phyloP scores from a whole-genome alignment of 495 filamentous ascomycete genomes.

The Trichoderma parareesei region DNA sequence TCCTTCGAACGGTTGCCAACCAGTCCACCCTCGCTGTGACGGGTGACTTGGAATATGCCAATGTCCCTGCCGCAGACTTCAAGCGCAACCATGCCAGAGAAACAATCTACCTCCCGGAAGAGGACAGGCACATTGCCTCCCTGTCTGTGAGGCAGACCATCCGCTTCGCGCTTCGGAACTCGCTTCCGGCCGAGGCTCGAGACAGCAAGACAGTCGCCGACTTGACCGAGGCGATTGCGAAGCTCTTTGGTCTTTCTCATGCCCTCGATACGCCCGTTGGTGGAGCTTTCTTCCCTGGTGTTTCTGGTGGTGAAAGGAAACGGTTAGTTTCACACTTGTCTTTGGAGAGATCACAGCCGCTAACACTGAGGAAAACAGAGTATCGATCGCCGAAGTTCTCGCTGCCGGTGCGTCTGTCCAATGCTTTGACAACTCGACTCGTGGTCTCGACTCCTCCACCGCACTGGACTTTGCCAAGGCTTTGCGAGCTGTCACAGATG shows the following conservation, averaged over 20 bases:
- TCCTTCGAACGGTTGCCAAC: slow-evolving; percentile 61
- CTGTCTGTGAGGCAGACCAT: slow-evolving; percentile 63
- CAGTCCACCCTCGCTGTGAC: no score
- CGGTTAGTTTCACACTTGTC: no score
- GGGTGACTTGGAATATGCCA: no score
- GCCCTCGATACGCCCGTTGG: slow-evolving; percentile 72
- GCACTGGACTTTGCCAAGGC: slow-evolving; percentile 40
- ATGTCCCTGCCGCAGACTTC: no score
- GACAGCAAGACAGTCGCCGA: background rate
- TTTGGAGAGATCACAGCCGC: no score
- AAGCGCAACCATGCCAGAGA: no score
- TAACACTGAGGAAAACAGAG: background rate
- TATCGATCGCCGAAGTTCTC: slow-evolving; percentile 36
- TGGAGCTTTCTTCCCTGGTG: slow-evolving; percentile 63
- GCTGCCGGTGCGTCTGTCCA: slow-evolving; percentile 23
- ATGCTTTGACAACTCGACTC: slow-evolving; percentile 43
- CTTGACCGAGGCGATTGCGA: slow-evolving; percentile 12
- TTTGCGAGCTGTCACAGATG: slow-evolving; percentile 45
- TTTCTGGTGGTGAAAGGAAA: slow-evolving; percentile 48
- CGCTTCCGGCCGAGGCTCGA: no score
- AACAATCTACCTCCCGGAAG: no score
- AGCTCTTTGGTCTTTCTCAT: slow-evolving; percentile 65
- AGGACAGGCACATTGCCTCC: slow-evolving; percentile 51
- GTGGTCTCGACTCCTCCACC: slow-evolving; percentile 41
- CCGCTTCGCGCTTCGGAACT: slow-evolving; percentile 15